A percentile compares a stretch with the other conserved stretches of the same genome.
Evolutionary conservation across 768 basidiomycete species (phyloP).

Genomic region (Kwoniella dendrophila): DNA sequence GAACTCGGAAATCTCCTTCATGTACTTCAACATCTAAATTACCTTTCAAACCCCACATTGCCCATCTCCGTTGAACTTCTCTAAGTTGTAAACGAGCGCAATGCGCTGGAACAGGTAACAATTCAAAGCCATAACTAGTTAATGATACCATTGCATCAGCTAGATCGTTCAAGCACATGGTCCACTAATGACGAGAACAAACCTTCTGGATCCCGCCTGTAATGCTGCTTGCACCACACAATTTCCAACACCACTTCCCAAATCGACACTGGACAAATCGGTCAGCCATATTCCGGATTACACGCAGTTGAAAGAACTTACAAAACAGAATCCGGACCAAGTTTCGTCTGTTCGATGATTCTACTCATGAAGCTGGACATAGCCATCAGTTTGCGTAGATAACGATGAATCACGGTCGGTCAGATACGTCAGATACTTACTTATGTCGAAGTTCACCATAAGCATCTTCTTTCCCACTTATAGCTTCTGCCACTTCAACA

Average conservation of each 20-base stretch:
- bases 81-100: conserved; percentile 75
- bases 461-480: conserved; percentile 48
- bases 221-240: conserved; percentile 78
- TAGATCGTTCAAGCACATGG: background rate
- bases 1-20: conserved; percentile 81
- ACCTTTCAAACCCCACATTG: conserved; percentile 85
- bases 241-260: conserved; percentile 85
- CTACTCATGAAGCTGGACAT: conserved; percentile 62
- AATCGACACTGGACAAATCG: conserved; percentile 61
- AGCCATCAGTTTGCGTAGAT: conserved; percentile 9
- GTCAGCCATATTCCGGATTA: background rate
- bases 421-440: conserved; percentile 24
- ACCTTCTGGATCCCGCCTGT: conserved; percentile 59
- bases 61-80: conserved; percentile 74
- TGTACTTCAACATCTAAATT: conserved; percentile 73
- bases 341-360: conserved; percentile 63
- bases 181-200: conserved; percentile 1
- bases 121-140: conserved; percentile 74
- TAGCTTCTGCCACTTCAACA: conserved; percentile 63
- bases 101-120: conserved; percentile 74
- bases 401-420: background rate
- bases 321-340: conserved; percentile 69
- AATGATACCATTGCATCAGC: background rate
- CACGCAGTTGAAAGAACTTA: conserved; percentile 19
- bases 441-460: conserved; percentile 54